Evolutionary conservation across 1,284 basidiomycete genomes (phyloP), one percentile per base, ranked within the genome.

Genomic region (Ustilago trichophora): DNA sequence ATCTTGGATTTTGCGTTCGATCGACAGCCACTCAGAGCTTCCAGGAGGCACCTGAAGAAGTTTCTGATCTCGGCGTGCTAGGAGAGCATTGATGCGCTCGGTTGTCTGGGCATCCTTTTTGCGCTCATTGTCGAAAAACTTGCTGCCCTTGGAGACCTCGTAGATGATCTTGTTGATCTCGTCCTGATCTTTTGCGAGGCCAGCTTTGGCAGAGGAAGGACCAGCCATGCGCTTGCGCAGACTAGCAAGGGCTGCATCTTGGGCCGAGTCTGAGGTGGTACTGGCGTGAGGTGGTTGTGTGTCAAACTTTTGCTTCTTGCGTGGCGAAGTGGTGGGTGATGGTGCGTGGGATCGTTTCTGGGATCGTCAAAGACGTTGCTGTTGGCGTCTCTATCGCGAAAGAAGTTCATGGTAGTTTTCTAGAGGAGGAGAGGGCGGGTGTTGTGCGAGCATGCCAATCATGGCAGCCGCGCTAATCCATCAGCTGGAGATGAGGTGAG

Each of bases 61-160:
- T 52, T 62, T 73, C 24, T 72, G 67, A 35, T 76, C 74, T 13
- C 69, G 53, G 6, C 63, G 51, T 21, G 50, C 64, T 0, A 76
- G 66, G 18, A 79, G 40, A 10, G 50, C 86, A 35, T 85, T 81
- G 56, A 93, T 91, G 43, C 88, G 85, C 50, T 87, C 85, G 1
- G 90, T 91, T 27, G 92, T 82, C 45, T 91, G 89, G 60, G 88
- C 89, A 80, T 92, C 90, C 78, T 89, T 91, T 72, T 86, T 85
- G 80, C 90, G 90, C 84, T 93, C 91, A 72, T 92, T 90, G 87
- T 91, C 73, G 36, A 80, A 81, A 36, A 70, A 81, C 45, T 77
- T 78, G 51, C 67, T 69, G 9, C 80, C 80, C 40, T 75, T 72
- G 33, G 78, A 80, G 12, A 73, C 78, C 26, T 77, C 51, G 53